Evolutionary conservation across 441 rosid species (phyloP).

Genomic region (Pelargonium myrrhifolium): DNA sequence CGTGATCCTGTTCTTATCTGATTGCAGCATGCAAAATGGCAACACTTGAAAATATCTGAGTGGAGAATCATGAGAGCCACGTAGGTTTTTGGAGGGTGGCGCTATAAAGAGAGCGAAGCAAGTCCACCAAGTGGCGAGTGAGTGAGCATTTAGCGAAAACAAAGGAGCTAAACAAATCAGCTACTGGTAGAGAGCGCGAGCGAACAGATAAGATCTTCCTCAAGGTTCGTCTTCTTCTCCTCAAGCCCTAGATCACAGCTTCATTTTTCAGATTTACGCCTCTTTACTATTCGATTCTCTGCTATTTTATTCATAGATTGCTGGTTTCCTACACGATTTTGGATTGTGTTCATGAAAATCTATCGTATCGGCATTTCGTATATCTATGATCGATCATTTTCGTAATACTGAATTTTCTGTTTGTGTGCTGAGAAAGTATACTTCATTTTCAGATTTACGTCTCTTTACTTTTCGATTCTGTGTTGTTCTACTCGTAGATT

Average conservation of each 20-base stretch:
- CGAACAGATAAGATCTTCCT: not conserved
- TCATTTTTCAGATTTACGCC: not conserved
- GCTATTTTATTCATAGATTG: not conserved
- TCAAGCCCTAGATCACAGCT: not conserved
- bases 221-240: not conserved
- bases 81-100: not conserved
- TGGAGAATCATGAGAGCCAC: not conserved
- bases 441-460: too few relatives aligned
- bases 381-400: not conserved
- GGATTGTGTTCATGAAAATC: not conserved
- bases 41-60: not conserved
- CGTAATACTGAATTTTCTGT: not conserved
- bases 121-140: not conserved
- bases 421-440: not conserved
- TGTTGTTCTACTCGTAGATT: too few relatives aligned
- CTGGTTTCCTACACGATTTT: not conserved
- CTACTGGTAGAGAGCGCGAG: conserved; percentile 1
- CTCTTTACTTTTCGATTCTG: too few relatives aligned
- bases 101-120: not conserved
- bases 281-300: too few relatives aligned
- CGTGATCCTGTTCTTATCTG: not conserved
- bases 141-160: not conserved
- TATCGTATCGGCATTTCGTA: not conserved
- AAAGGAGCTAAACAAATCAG: not conserved
- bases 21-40: not conserved